These are phyloP conservation scores for Hypoxylon cercidicola DNA, from an alignment of 495 filamentous ascomycete species.

Conservation along the genomic window DNA sequence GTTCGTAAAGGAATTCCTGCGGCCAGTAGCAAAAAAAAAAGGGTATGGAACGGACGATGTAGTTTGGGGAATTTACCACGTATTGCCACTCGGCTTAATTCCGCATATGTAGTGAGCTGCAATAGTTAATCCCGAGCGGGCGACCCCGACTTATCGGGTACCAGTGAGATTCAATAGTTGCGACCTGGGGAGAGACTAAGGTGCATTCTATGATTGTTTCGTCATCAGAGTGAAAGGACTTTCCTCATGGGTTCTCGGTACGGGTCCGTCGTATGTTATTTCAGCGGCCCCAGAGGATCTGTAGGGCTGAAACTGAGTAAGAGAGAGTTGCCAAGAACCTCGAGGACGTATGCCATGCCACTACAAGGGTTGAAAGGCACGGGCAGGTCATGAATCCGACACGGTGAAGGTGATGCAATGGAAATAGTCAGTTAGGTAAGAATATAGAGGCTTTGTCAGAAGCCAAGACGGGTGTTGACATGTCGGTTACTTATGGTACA, in stretches of 20 bases:
- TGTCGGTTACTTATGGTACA: too few relatives aligned
- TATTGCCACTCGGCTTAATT: constrained; percentile 16
- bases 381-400: too few relatives aligned
- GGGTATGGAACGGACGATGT: background rate
- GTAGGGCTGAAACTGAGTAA: constrained; percentile 38
- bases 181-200: background rate
- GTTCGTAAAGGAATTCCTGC: constrained; percentile 11
- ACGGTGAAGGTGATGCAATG: too few relatives aligned
- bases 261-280: constrained; percentile 2
- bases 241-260: background rate
- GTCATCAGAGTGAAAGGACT: background rate
- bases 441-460: too few relatives aligned
- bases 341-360: too few relatives aligned
- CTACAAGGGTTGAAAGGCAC: too few relatives aligned
- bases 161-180: background rate
- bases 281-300: constrained; percentile 23
- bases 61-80: constrained; percentile 5
- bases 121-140: constrained; percentile 18
- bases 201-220: background rate
- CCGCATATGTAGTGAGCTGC: constrained; percentile 1
- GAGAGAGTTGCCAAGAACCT: background rate
- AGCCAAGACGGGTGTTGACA: too few relatives aligned
- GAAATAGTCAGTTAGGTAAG: too few relatives aligned
- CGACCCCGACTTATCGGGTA: constrained; percentile 15
- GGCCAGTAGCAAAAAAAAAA: constrained; percentile 9